These are phyloP conservation scores for Mesostigma viride DNA, from an alignment of 139 green algal genomes.

Conservation along the genomic window DNA sequence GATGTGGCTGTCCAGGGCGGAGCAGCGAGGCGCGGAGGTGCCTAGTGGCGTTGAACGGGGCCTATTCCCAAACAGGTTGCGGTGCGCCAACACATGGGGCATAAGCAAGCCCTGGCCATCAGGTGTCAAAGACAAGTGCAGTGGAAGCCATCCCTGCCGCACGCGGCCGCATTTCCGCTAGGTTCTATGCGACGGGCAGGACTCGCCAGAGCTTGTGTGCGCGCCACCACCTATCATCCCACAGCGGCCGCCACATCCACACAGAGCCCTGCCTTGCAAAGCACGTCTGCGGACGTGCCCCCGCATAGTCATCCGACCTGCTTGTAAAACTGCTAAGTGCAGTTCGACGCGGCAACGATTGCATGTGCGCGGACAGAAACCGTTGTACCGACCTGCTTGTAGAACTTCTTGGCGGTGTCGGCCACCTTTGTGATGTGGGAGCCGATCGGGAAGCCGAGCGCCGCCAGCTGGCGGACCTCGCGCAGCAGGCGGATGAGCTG, in stretches of 20 bases:
- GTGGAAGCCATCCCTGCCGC: no score
- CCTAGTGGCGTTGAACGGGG: not conserved
- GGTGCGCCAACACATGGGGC: no score
- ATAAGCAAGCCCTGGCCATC: no score
- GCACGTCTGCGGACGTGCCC: not conserved
- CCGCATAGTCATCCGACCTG: not conserved
- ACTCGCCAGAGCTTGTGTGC: no score
- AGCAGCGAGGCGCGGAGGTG: not conserved
- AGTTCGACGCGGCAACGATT: no score
- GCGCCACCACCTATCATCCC: no score
- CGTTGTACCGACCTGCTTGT: slow-evolving; percentile 40
- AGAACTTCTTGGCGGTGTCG: slow-evolving; percentile 54
- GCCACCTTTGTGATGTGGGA: slow-evolving; percentile 46
- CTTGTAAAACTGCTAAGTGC: not conserved
- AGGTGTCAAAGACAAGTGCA: no score
- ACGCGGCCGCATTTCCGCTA: no score
- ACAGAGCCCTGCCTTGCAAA: no score
- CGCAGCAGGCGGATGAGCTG: slow-evolving; percentile 51
- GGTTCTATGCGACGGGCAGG: no score
- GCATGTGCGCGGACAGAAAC: slow-evolving; percentile 30
- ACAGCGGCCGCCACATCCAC: no score
- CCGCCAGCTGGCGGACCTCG: slow-evolving; percentile 59
- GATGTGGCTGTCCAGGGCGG: not conserved
- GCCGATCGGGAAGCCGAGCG: slow-evolving; percentile 34
- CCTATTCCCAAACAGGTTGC: no score